Evolutionary conservation across 2,329 filamentous ascomycete species (phyloP).

Genomic region (Arthroderma sp.): DNA sequence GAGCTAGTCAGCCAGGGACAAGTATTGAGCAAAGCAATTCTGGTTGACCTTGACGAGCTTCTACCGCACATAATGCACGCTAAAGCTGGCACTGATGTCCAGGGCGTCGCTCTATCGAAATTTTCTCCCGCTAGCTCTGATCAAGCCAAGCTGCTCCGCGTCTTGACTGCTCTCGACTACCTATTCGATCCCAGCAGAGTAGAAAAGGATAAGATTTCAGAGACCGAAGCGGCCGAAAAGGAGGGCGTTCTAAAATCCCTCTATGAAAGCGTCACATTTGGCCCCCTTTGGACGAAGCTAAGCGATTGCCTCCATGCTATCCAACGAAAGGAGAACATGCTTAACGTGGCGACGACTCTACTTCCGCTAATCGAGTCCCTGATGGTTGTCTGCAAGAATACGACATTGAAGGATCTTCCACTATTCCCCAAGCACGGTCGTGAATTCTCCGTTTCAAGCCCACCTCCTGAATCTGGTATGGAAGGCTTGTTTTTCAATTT

Average conservation of each 20-base stretch:
- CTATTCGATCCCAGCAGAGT: conserved; percentile 70
- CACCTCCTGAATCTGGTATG: conserved; percentile 66
- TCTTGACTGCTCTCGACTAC: conserved; percentile 88
- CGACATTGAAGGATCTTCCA: conserved; percentile 58
- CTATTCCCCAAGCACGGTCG: conserved; percentile 38
- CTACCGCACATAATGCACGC: conserved; percentile 77
- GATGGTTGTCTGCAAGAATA: conserved; percentile 99
- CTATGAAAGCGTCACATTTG: conserved; percentile 84
- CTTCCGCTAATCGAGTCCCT: conserved; percentile 87
- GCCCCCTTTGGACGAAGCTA: conserved; percentile 79
- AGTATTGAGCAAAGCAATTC: conserved; percentile 67
- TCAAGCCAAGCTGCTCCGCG: conserved; percentile 85
- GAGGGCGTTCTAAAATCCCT: conserved; percentile 75
- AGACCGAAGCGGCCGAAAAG: conserved; percentile 50
- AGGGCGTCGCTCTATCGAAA: conserved; percentile 83
- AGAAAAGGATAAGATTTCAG: conserved; percentile 39
- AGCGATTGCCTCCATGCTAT: conserved; percentile 82
- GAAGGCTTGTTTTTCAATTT: conserved; percentile 92
- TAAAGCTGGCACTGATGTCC: conserved; percentile 81
- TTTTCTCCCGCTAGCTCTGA: conserved; percentile 94
- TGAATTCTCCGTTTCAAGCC: conserved; percentile 61
- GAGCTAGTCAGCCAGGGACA: conserved; percentile 84
- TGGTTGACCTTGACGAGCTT: conserved; percentile 71
- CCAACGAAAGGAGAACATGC: conserved; percentile 82
- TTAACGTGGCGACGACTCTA: conserved; percentile 92